Base-by-base conservation (phyloP, 2,329 filamentous ascomycete genomes). In the Apiospora pterosperma region DNA sequence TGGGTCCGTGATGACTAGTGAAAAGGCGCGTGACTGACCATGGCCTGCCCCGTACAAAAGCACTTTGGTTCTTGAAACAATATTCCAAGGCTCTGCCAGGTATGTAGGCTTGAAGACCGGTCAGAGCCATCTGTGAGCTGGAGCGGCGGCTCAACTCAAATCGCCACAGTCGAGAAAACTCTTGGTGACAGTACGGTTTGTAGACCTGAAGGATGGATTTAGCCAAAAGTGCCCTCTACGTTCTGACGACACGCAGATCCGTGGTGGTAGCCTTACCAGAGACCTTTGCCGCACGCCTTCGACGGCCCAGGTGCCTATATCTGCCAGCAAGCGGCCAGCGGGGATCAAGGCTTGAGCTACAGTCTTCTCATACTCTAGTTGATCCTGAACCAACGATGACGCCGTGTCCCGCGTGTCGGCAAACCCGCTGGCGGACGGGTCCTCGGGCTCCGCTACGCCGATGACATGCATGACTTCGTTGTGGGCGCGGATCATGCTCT, bases 391-490 rank as follows among this genome's bases (percentile, higher is more conserved):
- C 2, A 76, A 74, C 58, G 70, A 68, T 2, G 62, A 19, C 44
- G 82, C 80, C 7, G 75, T 72, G 62, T 82, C 78, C 48, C 28
- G 16, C 8, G 48, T 34, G 4, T 55, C 48, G 28, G 48, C 48
- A 19, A 55, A 34, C 1, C 48, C 48, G 5, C 77, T 75, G 4
- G 79, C 77, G 25, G 76, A 72, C 4, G 75, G 75, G 61, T 81
- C 82, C 62, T 88, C 85, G 16, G 85, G 83, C 69, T 88, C 86
- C 10, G 85, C 86, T 5, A 88, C 86, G 5, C 86, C 86, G 42
- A 88, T 88, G 11, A 87, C 85, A 21, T 83, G 79, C 86, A 88
- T 88, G 4, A 88, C 86, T 67, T 88, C 85, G 68, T 88, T 88
- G 69, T 88, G 86, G 11, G 86, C 82, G 62, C 86, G 80, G 31